Evolutionary conservation across 129 eudicot species (phyloP).

Genomic region (Helianthus annuus): HanXRQr2.0-SUNRISE NC_035445.2:15802909-15803408

Average conservation of each 20-base stretch:
- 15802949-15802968: neutral
- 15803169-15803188: neutral
- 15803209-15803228: too few relatives aligned
- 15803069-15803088: neutral
- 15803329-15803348: neutral
- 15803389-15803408: constrained; percentile 4
- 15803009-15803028: constrained; percentile 2
- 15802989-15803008: too few relatives aligned
- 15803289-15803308: constrained; percentile 6
- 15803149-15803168: neutral
- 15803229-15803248: neutral
- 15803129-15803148: neutral
- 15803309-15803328: constrained; percentile 11
- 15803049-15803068: neutral
- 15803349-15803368: constrained; percentile 1
- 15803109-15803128: constrained; percentile 5
- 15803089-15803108: neutral
- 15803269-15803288: neutral
- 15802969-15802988: neutral
- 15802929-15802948: neutral
- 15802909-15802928: constrained; percentile 2
- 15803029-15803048: neutral
- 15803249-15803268: neutral
- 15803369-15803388: constrained; percentile 11
- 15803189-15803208: neutral